These are phyloP conservation scores for Trichocladium antarcticum DNA, from an alignment of 495 filamentous ascomycete genomes.

Conservation along the genomic window DNA sequence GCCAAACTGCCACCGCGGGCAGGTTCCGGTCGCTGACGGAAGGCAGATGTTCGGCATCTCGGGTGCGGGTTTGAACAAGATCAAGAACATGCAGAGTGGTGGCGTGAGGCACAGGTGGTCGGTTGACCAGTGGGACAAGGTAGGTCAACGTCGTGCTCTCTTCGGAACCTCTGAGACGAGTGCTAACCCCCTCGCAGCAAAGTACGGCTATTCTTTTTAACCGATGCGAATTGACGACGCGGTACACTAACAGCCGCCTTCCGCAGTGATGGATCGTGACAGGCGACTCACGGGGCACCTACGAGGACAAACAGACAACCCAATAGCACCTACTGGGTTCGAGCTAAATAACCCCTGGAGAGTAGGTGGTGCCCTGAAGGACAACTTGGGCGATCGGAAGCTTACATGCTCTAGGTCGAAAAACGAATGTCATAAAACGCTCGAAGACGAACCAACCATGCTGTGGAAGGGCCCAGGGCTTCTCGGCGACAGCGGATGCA, in stretches of 20 bases:
- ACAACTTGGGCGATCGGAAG: background rate
- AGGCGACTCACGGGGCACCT: slow-evolving; percentile 72
- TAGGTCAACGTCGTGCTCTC: slow-evolving; percentile 43
- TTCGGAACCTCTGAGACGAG: background rate
- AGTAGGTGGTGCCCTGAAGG: slow-evolving; percentile 25
- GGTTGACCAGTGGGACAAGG: slow-evolving; percentile 85
- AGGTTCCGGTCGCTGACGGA: slow-evolving; percentile 20
- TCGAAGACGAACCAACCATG: background rate
- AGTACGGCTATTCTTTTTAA: slow-evolving; percentile 43
- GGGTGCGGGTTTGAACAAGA: slow-evolving; percentile 60
- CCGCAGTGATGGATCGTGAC: slow-evolving; percentile 92
- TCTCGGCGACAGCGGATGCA: background rate
- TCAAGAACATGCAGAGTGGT: slow-evolving; percentile 73
- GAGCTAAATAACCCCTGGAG: slow-evolving; percentile 95
- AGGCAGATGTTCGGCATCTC: slow-evolving; percentile 81
- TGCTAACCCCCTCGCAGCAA: slow-evolving; percentile 49
- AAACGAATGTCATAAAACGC: slow-evolving; percentile 36
- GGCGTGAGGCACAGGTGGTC: slow-evolving; percentile 77
- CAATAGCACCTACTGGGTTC: slow-evolving; percentile 72
- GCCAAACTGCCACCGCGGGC: slow-evolving; percentile 10
- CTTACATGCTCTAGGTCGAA: slow-evolving; percentile 36
- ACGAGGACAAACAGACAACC: slow-evolving; percentile 76
- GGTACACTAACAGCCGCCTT: slow-evolving; percentile 18
- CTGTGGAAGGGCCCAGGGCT: background rate
- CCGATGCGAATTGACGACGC: background rate